phyloP scores from a whole-genome alignment of 306 rosid genomes.

The Prunus armeniaca region DNA sequence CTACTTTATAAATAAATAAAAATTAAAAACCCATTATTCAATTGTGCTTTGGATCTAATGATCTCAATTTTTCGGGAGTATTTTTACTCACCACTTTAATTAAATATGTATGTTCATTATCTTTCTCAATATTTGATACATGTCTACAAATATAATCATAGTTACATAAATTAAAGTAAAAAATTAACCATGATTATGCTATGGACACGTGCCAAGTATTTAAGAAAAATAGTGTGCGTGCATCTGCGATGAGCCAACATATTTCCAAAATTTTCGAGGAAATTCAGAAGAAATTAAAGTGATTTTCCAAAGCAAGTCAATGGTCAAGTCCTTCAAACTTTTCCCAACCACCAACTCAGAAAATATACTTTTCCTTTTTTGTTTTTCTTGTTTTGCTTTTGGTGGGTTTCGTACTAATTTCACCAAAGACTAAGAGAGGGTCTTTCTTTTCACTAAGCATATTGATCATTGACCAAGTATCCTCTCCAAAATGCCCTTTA shows the following conservation, averaged over 20 bases:
- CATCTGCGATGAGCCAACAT: too few relatives aligned
- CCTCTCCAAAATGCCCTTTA: too few relatives aligned
- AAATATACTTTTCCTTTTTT: too few relatives aligned
- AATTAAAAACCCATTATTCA: not conserved
- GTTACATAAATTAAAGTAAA: too few relatives aligned
- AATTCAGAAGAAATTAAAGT: not conserved
- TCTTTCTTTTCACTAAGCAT: too few relatives aligned
- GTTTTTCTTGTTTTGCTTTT: not conserved
- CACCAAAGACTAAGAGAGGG: not conserved
- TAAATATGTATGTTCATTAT: too few relatives aligned
- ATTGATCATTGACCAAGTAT: not conserved
- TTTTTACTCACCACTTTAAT: accelerated
- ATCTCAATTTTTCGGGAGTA: not conserved
- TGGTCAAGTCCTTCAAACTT: not conserved
- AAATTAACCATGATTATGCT: too few relatives aligned
- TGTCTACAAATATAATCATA: too few relatives aligned
- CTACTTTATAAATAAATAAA: too few relatives aligned
- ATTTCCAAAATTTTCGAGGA: not conserved
- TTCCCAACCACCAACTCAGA: not conserved
- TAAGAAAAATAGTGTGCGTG: accelerated
- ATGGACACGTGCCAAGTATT: too few relatives aligned
- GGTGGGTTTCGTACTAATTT: not conserved
- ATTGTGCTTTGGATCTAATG: not conserved
- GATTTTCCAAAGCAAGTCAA: not conserved
- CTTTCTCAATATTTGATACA: accelerated